Evolutionary conservation across 2,329 filamentous ascomycete genomes (phyloP).

Genomic region (Rutstroemia sp.): DNA sequence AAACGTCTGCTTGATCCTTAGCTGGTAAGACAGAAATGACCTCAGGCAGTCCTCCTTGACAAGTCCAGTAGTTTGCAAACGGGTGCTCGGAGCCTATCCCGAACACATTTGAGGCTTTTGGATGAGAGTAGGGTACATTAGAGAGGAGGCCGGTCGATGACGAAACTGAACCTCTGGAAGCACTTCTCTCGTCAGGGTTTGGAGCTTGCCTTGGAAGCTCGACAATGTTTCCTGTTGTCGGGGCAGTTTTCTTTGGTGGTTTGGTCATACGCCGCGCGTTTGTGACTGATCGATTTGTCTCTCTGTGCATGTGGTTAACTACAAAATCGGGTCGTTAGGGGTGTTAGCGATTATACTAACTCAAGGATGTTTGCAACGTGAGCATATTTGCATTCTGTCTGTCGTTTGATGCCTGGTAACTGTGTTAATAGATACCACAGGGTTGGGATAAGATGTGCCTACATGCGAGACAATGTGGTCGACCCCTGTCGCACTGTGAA

Average conservation of each 20-base stretch:
- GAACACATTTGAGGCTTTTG: conserved; percentile 69
- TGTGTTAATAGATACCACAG: conserved; percentile 11
- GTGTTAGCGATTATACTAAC: conserved; percentile 38
- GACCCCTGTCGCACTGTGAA: conserved; percentile 62
- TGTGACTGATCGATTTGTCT: conserved; percentile 46
- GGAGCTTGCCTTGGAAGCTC: conserved; percentile 19
- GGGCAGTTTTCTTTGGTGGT: conserved; percentile 45
- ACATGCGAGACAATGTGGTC: conserved; percentile 63
- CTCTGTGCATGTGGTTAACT: conserved; percentile 33
- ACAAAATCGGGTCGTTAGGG: neutral
- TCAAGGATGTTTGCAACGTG: conserved; percentile 70
- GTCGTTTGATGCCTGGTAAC: conserved; percentile 61
- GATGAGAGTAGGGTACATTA: conserved; percentile 63
- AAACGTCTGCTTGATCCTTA: conserved; percentile 67
- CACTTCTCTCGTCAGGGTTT: conserved; percentile 19
- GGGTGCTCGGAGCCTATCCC: conserved; percentile 74
- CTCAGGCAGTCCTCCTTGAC: conserved; percentile 65
- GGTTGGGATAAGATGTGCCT: conserved; percentile 27
- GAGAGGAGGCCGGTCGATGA: conserved; percentile 55
- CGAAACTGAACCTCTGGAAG: conserved; percentile 21
- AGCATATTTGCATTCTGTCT: conserved; percentile 69
- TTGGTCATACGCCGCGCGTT: conserved; percentile 51
- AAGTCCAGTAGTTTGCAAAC: conserved; percentile 82
- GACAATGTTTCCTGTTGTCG: conserved; percentile 15
- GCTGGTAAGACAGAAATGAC: conserved; percentile 69